phyloP scores from a whole-genome alignment of 148 eudicot species.

The Persicaria maculosa region DNA sequence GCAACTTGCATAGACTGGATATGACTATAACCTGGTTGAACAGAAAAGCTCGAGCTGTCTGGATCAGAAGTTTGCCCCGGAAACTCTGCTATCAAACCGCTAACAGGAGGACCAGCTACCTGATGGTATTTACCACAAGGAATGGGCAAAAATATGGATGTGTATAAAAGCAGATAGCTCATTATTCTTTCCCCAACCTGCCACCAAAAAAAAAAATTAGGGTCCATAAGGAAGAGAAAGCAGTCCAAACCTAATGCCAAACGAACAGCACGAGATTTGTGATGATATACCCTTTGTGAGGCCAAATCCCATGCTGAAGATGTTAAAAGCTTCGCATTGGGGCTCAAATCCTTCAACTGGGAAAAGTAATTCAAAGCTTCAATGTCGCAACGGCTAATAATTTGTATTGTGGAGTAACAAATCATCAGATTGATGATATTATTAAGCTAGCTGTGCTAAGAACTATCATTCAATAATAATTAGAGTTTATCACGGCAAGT shows the following conservation, averaged over 20 bases:
- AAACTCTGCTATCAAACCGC: conserved; percentile 22
- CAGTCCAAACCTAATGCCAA: neutral
- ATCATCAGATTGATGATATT: neutral
- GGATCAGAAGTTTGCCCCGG: conserved; percentile 19
- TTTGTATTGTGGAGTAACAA: neutral
- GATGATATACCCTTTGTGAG: conserved; percentile 42
- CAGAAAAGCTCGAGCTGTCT: conserved; percentile 14
- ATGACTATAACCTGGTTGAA: conserved; percentile 31
- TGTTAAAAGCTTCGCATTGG: conserved; percentile 41
- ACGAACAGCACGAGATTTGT: conserved; percentile 9
- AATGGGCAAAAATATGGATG: conserved; percentile 63
- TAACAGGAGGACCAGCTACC: conserved; percentile 60
- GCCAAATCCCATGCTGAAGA: conserved; percentile 53
- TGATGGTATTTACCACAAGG: conserved; percentile 47
- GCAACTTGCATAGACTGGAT: conserved; percentile 6
- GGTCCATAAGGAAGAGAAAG: neutral
- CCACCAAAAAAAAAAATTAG: neutral
- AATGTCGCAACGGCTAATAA: neutral
- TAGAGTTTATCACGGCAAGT: conserved; percentile 8
- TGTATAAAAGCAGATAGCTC: conserved; percentile 52
- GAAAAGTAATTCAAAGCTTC: conserved; percentile 16
- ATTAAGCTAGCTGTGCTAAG: neutral
- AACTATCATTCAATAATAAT: conserved; percentile 10
- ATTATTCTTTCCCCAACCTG: conserved; percentile 85
- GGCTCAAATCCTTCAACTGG: conserved; percentile 38